Conservation (phyloP, 495 filamentous ascomycete genomes). For the Xylaria venustula region DNA sequence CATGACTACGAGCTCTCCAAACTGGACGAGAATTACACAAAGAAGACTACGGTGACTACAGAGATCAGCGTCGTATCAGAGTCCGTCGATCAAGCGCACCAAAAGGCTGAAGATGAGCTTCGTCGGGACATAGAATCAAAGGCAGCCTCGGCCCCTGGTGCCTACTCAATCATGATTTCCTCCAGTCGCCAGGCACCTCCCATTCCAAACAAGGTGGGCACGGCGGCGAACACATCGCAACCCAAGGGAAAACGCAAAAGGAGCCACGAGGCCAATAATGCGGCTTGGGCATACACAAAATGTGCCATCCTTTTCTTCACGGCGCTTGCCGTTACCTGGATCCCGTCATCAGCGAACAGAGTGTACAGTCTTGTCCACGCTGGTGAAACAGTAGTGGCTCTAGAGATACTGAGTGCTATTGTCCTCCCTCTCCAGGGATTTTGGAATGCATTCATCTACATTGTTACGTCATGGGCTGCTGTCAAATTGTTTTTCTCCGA, state of each 20-base stretch:
- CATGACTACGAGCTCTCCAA: constrained; percentile 43
- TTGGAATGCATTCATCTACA: constrained; percentile 82
- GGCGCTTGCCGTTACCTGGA: constrained; percentile 80
- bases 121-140: constrained; percentile 20
- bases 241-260: constrained; percentile 24
- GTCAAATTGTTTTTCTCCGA: constrained; percentile 38
- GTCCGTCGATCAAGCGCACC: constrained; percentile 19
- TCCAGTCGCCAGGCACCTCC: constrained; percentile 25
- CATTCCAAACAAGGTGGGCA: constrained; percentile 17
- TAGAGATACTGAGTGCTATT: constrained; percentile 69
- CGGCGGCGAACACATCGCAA: constrained; percentile 14
- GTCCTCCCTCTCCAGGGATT: constrained; percentile 85
- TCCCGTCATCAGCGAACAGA: constrained; percentile 78
- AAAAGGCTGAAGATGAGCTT: constrained; percentile 22
- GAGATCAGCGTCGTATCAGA: constrained; percentile 53
- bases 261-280: constrained; percentile 43
- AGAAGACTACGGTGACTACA: constrained; percentile 63
- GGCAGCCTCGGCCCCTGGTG: constrained; percentile 22
- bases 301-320: constrained; percentile 85
- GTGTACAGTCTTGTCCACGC: constrained; percentile 65
- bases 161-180: constrained; percentile 50
- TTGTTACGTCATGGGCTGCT: constrained; percentile 58
- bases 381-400: constrained; percentile 50
- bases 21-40: constrained; percentile 47
- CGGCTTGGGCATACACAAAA: constrained; percentile 77